Evolutionary conservation across 148 eudicot species (phyloP).

Genomic region (Fagopyrum esculentum): DNA sequence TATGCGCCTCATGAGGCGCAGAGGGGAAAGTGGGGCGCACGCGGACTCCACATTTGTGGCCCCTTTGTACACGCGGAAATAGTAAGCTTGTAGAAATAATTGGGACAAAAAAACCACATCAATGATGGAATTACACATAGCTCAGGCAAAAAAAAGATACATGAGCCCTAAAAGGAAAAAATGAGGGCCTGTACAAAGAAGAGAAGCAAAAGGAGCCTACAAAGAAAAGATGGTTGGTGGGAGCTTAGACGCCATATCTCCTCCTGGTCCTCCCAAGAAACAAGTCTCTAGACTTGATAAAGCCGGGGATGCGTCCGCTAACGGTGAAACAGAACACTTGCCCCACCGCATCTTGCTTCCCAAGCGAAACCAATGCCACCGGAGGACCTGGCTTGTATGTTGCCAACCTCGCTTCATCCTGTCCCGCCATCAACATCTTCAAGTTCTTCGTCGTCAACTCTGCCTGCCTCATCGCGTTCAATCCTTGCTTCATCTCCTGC

Average conservation of each 20-base stretch:
- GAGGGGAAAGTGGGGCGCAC: no score
- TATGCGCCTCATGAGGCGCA: no score
- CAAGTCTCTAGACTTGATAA: slow-evolving; percentile 44
- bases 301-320: slow-evolving; percentile 37
- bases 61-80: no score
- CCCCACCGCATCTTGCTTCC: slow-evolving; percentile 38
- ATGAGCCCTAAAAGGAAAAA: neutral
- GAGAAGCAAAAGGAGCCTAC: neutral
- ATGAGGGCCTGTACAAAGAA: neutral
- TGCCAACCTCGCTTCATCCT: slow-evolving; percentile 19
- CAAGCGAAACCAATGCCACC: slow-evolving; percentile 38
- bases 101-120: neutral
- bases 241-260: slow-evolving; percentile 20
- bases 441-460: slow-evolving; percentile 31
- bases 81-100: no score
- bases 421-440: slow-evolving; percentile 28
- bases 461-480: slow-evolving; percentile 39
- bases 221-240: no score
- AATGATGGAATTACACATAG: neutral
- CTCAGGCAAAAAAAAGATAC: neutral
- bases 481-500: slow-evolving; percentile 58
- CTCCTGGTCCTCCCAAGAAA: slow-evolving; percentile 46
- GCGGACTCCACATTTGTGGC: no score
- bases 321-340: slow-evolving; percentile 33
- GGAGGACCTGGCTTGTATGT: slow-evolving; percentile 29